Conservation (phyloP, 345 rosid genomes). For the Pistacia atlantica region DNA sequence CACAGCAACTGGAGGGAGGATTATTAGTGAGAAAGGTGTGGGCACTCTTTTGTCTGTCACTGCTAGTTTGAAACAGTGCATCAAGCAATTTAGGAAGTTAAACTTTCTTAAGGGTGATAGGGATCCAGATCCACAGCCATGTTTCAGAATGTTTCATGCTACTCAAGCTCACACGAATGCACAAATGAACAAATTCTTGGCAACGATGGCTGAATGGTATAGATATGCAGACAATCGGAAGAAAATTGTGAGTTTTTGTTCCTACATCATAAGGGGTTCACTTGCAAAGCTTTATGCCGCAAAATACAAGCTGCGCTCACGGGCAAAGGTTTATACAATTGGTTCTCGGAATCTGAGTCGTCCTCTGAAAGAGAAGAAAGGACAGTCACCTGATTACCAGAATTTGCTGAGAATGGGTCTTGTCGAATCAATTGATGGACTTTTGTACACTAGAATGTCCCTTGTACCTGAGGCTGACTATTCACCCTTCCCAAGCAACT, state of each 20-base stretch:
- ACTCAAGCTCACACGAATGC: conserved; percentile 94
- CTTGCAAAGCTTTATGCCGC: conserved; percentile 97
- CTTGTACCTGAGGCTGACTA: conserved; percentile 92
- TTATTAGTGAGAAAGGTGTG: conserved; percentile 95
- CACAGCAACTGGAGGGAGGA: conserved; percentile 97
- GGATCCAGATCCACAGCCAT: conserved; percentile 96
- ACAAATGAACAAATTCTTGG: conserved; percentile 92
- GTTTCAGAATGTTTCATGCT: conserved; percentile 97
- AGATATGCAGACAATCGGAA: conserved; percentile 87
- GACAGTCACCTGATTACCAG: conserved; percentile 82
- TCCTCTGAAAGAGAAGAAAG: conserved; percentile 90
- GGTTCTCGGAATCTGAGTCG: conserved; percentile 70
- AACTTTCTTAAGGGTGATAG: conserved; percentile 86
- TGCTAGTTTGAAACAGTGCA: conserved; percentile 92
- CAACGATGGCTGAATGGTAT: conserved; percentile 91
- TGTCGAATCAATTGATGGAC: conserved; percentile 87
- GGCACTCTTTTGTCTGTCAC: conserved; percentile 95
- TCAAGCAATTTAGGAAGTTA: conserved; percentile 88
- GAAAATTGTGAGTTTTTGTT: conserved; percentile 87
- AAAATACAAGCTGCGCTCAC: conserved; percentile 88
- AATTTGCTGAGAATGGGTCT: conserved; percentile 91
- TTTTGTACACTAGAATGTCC: conserved; percentile 91
- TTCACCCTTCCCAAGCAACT: conserved; percentile 79
- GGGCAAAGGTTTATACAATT: conserved; percentile 88
- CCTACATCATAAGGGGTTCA: conserved; percentile 84